phyloP scores from a whole-genome alignment of 768 basidiomycete species.

The Trametes sanguinea region DNA sequence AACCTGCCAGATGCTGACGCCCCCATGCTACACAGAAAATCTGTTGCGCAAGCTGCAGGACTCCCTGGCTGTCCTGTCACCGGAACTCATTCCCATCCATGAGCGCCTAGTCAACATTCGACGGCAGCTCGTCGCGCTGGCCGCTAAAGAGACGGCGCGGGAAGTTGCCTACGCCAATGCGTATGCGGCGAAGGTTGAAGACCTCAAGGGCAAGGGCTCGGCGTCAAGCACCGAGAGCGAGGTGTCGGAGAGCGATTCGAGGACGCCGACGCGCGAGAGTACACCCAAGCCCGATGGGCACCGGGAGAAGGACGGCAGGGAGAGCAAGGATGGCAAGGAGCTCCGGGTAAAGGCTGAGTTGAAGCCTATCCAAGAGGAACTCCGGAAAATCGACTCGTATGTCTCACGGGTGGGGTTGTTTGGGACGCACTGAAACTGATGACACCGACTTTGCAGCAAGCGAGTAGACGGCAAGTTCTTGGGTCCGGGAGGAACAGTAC shows the following conservation, averaged over 20 bases:
- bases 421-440: neutral
- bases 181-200: neutral
- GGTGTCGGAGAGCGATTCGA: conserved; percentile 16
- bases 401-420: conserved; percentile 40
- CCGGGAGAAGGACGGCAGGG: conserved; percentile 12
- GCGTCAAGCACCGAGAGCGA: conserved; percentile 18
- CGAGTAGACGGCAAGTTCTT: conserved; percentile 96
- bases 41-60: conserved; percentile 79
- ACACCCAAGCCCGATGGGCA: conserved; percentile 23
- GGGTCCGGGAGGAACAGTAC: conserved; percentile 86
- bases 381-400: conserved; percentile 95
- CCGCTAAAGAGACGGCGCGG: conserved; percentile 82
- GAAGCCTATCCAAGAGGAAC: conserved; percentile 87
- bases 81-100: conserved; percentile 89
- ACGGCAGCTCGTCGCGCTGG: conserved; percentile 84
- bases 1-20: conserved; percentile 4
- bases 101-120: conserved; percentile 85
- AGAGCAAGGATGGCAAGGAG: conserved; percentile 17
- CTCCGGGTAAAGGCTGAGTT: conserved; percentile 53
- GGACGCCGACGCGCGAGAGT: conserved; percentile 32
- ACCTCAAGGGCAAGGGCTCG: conserved; percentile 7
- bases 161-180: conserved; percentile 46
- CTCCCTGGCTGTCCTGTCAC: conserved; percentile 83
- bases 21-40: conserved; percentile 51
- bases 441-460: conserved; percentile 49